A percentile compares a stretch with the other conserved stretches of the same genome.
Conservation (phyloP, 768 basidiomycete species). For the Lactarius sanguifluus region DNA sequence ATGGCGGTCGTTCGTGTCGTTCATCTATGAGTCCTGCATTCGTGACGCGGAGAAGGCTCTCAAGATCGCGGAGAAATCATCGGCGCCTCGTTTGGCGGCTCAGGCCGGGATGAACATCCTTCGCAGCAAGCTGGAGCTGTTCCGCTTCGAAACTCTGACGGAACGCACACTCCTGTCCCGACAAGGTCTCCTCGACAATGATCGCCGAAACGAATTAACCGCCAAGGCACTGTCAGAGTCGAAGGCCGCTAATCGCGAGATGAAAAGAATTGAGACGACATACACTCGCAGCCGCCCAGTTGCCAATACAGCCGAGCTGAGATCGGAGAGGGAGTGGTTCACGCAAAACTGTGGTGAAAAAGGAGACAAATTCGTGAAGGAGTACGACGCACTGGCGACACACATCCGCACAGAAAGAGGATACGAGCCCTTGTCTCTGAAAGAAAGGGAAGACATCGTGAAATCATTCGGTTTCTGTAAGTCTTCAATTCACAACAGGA, state of each 20-base stretch:
- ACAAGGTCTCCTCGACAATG: not conserved
- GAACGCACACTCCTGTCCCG: constrained; percentile 19
- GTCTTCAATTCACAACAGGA: not conserved
- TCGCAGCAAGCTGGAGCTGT: constrained; percentile 35
- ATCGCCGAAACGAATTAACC: not conserved
- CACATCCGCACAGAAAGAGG: constrained; percentile 27
- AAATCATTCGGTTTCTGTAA: constrained; percentile 34
- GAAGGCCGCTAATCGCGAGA: not conserved
- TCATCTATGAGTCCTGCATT: constrained; percentile 34
- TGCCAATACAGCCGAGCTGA: constrained; percentile 22
- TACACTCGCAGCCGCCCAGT: constrained; percentile 33
- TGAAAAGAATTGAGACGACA: constrained; percentile 3
- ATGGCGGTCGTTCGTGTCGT: constrained; percentile 32
- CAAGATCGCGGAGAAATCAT: constrained; percentile 31
- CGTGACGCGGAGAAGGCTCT: constrained; percentile 33
- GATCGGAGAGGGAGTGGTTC: constrained; percentile 33
- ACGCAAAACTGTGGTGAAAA: constrained; percentile 32
- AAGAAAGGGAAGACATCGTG: constrained; percentile 33
- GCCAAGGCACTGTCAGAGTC: not conserved
- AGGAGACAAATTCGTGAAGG: constrained; percentile 30
- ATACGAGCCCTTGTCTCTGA: constrained; percentile 32
- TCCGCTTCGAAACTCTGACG: constrained; percentile 31
- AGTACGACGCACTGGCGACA: constrained; percentile 29
- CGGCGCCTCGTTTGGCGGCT: constrained; percentile 35
- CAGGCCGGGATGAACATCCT: constrained; percentile 29